These are phyloP conservation scores for Penicillium sp. DNA, from an alignment of 2,329 filamentous ascomycete species.

Conservation along the genomic window DNA sequence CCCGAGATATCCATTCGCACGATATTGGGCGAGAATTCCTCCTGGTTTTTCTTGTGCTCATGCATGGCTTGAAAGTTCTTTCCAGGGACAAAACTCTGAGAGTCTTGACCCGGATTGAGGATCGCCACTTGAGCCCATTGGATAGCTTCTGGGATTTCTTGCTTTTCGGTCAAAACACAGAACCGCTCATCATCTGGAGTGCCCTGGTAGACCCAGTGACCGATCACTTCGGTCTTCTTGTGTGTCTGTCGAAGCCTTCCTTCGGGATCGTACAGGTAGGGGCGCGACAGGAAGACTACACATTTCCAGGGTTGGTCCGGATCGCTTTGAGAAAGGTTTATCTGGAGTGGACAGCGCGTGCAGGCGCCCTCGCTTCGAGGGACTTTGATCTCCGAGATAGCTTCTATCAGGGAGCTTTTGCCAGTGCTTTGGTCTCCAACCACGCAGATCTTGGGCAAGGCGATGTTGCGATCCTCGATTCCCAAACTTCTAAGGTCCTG, in stretches of 20 bases:
- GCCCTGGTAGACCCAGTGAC: conserved; percentile 64
- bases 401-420: conserved; percentile 71
- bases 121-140: conserved; percentile 77
- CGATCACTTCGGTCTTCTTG: conserved; percentile 59
- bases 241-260: conserved; percentile 50
- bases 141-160: conserved; percentile 69
- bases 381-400: conserved; percentile 69
- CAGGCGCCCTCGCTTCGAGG: conserved; percentile 74
- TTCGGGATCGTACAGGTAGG: conserved; percentile 59
- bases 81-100: conserved; percentile 59
- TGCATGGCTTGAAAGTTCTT: conserved; percentile 40
- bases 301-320: conserved; percentile 63
- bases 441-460: conserved; percentile 77
- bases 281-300: conserved; percentile 65
- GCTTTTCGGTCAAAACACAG: conserved; percentile 63
- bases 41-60: conserved; percentile 39
- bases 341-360: conserved; percentile 80
- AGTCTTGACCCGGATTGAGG: conserved; percentile 66
- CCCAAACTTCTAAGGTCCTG: conserved; percentile 71
- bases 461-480: conserved; percentile 68
- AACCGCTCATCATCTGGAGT: conserved; percentile 60
- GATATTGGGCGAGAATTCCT: conserved; percentile 81
- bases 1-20: conserved; percentile 76
- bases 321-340: conserved; percentile 66
- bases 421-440: conserved; percentile 85